Evolutionary conservation across 177 flowering plant species (phyloP).

Genomic region (Vitis hybrid): DNA sequence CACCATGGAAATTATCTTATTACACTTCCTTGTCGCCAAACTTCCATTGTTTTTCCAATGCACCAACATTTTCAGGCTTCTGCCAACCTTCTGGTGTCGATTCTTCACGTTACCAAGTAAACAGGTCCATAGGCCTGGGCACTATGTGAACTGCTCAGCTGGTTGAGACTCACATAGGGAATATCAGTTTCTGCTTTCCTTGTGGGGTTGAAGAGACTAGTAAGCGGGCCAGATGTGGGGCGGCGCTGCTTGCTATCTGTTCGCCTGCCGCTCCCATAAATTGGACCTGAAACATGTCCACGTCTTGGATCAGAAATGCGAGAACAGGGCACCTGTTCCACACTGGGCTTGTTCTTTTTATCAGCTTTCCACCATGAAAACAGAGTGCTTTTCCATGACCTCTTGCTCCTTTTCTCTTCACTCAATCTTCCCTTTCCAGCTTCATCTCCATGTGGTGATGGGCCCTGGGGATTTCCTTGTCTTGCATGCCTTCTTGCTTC

Average conservation of each 20-base stretch:
- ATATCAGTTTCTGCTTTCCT: constrained; percentile 30
- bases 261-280: constrained; percentile 18
- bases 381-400: constrained; percentile 46
- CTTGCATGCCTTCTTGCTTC: constrained; percentile 33
- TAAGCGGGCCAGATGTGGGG: constrained; percentile 42
- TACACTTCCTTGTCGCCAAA: no score
- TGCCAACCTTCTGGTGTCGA: no score
- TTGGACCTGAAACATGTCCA: constrained; percentile 45
- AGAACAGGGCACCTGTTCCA: constrained; percentile 4
- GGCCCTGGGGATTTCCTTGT: constrained; percentile 4
- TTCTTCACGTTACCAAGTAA: constrained; percentile 26
- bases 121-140: constrained; percentile 29
- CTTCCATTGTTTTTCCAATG: no score
- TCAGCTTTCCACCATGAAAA: constrained; percentile 57
- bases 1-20: no score
- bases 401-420: constrained; percentile 34
- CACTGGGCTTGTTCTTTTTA: constrained; percentile 29
- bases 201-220: constrained; percentile 31
- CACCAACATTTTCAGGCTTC: no score
- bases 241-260: constrained; percentile 14
- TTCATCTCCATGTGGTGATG: constrained; percentile 4
- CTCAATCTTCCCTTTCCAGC: not conserved
- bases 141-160: constrained; percentile 6
- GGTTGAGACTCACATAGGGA: constrained; percentile 26
- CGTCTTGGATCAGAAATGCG: constrained; percentile 21